phyloP scores from a whole-genome alignment of 2,329 filamentous ascomycete species.

The Penicillium hordei region DNA sequence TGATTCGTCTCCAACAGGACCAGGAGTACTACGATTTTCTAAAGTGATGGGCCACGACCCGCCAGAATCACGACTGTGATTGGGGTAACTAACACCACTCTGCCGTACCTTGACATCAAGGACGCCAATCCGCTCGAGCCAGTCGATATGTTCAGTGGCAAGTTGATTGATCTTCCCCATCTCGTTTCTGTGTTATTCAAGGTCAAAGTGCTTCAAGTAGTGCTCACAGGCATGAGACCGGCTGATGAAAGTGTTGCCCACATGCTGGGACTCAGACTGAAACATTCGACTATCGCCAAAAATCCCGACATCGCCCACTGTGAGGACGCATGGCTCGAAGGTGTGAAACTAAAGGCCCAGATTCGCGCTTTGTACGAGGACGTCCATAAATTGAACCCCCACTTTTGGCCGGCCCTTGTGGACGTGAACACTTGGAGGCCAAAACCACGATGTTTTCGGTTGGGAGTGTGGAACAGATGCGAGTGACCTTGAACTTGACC shows the following conservation, averaged over 20 bases:
- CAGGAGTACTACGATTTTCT: conserved; percentile 55
- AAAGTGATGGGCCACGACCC: conserved; percentile 46
- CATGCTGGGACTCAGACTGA: neutral
- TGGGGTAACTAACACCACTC: conserved; percentile 36
- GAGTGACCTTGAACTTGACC: neutral
- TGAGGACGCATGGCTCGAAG: too few relatives aligned
- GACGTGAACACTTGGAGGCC: neutral
- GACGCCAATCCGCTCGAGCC: conserved; percentile 46
- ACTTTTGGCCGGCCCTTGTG: neutral
- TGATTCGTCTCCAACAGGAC: conserved; percentile 50
- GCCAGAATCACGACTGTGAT: conserved; percentile 17
- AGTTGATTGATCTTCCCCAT: neutral
- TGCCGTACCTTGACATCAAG: conserved; percentile 41
- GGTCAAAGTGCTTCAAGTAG: neutral
- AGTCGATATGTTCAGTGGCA: conserved; percentile 21
- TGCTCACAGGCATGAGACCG: neutral
- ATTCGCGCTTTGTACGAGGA: neutral
- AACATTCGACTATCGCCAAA: neutral
- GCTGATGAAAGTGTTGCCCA: neutral
- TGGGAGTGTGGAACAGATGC: neutral
- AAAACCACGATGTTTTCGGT: neutral
- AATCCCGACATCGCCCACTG: neutral
- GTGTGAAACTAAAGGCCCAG: neutral
- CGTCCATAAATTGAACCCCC: neutral
- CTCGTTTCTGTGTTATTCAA: conserved; percentile 28